A percentile compares a stretch with the other conserved stretches of the same genome.
Conservation (phyloP, 371 early-diverging fungal species). For the Gilbertella persicaria region DNA sequence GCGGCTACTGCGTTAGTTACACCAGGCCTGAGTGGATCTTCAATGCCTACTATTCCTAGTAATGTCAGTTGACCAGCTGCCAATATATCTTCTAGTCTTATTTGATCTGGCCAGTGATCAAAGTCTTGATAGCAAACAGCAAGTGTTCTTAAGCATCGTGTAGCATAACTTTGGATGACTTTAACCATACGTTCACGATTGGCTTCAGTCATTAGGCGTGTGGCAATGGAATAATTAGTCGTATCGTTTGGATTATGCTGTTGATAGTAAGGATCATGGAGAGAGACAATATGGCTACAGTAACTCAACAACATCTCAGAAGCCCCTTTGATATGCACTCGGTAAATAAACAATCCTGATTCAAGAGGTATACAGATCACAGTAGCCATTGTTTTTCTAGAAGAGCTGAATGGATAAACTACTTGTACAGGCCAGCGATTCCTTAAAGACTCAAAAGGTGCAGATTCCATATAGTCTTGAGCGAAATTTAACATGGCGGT, state of each 20-base stretch:
- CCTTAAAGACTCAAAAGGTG: slow-evolving; percentile 47
- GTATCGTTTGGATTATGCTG: slow-evolving; percentile 5
- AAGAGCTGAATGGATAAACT: slow-evolving; percentile 82
- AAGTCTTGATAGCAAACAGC: slow-evolving; percentile 75
- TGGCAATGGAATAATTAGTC: slow-evolving; percentile 38
- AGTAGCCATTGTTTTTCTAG: slow-evolving; percentile 84
- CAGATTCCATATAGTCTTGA: slow-evolving; percentile 48
- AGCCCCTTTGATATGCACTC: slow-evolving; percentile 84
- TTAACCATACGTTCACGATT: slow-evolving; percentile 47
- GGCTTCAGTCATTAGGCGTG: slow-evolving; percentile 51
- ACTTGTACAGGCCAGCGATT: slow-evolving; percentile 51
- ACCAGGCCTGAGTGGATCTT: slow-evolving; percentile 74
- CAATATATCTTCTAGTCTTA: slow-evolving; percentile 45
- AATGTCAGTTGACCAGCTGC: slow-evolving; percentile 48
- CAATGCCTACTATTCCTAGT: slow-evolving; percentile 70
- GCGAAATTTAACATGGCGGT: slow-evolving; percentile 76
- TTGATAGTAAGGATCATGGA: slow-evolving; percentile 37
- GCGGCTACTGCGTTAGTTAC: slow-evolving; percentile 66
- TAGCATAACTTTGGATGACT: slow-evolving; percentile 67
- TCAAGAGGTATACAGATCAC: slow-evolving; percentile 55
- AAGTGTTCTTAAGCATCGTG: slow-evolving; percentile 67
- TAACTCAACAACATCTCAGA: slow-evolving; percentile 72
- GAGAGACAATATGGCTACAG: slow-evolving; percentile 36
- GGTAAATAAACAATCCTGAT: slow-evolving; percentile 32
- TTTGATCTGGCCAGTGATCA: slow-evolving; percentile 52